Evolutionary conservation across 345 rosid species (phyloP).

Genomic region (Gossypium arboreum): DNA sequence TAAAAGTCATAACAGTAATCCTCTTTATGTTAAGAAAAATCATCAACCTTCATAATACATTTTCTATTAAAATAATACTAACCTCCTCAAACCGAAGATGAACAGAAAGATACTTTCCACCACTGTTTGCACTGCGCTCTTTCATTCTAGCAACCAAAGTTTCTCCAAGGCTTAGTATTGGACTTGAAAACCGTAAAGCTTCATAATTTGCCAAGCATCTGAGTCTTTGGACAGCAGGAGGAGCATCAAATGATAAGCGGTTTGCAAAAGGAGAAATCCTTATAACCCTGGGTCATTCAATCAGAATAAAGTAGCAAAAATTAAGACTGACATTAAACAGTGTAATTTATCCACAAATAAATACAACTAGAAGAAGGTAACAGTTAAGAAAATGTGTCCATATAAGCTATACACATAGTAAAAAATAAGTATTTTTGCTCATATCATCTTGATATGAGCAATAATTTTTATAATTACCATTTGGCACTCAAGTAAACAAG

Average conservation of each 20-base stretch:
- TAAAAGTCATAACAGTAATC: background rate
- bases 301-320: conserved; percentile 15
- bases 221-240: conserved; percentile 83
- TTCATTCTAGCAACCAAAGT: conserved; percentile 91
- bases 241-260: conserved; percentile 94
- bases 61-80: conserved; percentile 27
- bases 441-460: background rate
- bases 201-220: conserved; percentile 93
- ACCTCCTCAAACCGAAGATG: conserved; percentile 99
- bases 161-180: conserved; percentile 74
- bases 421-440: background rate
- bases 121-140: conserved; percentile 71
- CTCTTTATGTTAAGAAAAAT: background rate
- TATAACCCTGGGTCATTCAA: conserved; percentile 61
- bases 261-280: conserved; percentile 99
- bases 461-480: background rate
- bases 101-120: conserved; percentile 83
- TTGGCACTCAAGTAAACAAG: background rate
- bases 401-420: background rate
- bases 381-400: background rate
- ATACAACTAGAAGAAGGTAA: too few relatives aligned
- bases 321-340: background rate
- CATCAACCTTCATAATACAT: background rate
- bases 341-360: too few relatives aligned
- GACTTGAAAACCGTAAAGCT: conserved; percentile 74